These are phyloP conservation scores for Aspergillus coremiiformis DNA, from an alignment of 495 filamentous ascomycete species.

Conservation along the genomic window DNA sequence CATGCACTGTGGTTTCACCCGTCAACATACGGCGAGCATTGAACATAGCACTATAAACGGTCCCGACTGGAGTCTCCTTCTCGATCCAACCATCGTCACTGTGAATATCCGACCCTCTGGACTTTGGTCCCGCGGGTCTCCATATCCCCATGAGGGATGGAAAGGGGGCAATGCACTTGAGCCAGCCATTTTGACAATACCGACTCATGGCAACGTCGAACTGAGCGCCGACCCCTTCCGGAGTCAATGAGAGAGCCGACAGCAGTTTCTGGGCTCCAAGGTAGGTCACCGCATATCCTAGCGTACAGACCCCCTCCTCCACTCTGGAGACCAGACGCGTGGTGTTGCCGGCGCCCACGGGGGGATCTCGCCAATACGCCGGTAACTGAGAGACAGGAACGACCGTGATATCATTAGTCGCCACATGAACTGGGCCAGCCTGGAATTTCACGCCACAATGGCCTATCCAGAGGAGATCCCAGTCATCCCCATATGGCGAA, in stretches of 20 bases:
- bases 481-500: constrained; percentile 50
- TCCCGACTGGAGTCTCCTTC: background rate
- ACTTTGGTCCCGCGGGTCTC: constrained; percentile 29
- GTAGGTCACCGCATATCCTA: constrained; percentile 48
- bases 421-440: constrained; percentile 13
- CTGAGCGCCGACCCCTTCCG: constrained; percentile 25
- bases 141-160: constrained; percentile 43
- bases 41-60: constrained; percentile 40
- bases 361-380: constrained; percentile 14
- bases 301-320: constrained; percentile 43
- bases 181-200: constrained; percentile 34
- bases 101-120: constrained; percentile 41
- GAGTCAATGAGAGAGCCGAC: constrained; percentile 36
- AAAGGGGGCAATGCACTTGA: constrained; percentile 40
- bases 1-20: constrained; percentile 13
- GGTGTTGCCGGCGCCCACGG: constrained; percentile 22
- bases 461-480: constrained; percentile 50
- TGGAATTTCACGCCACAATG: constrained; percentile 34
- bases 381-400: constrained; percentile 14
- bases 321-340: constrained; percentile 42
- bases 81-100: constrained; percentile 13
- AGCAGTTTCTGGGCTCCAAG: constrained; percentile 45
- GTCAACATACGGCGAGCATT: constrained; percentile 27
- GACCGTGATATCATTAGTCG: constrained; percentile 17
- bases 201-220: constrained; percentile 46